Conservation (phyloP, 768 basidiomycete genomes). For the Tephrocybe sp. region DNA sequence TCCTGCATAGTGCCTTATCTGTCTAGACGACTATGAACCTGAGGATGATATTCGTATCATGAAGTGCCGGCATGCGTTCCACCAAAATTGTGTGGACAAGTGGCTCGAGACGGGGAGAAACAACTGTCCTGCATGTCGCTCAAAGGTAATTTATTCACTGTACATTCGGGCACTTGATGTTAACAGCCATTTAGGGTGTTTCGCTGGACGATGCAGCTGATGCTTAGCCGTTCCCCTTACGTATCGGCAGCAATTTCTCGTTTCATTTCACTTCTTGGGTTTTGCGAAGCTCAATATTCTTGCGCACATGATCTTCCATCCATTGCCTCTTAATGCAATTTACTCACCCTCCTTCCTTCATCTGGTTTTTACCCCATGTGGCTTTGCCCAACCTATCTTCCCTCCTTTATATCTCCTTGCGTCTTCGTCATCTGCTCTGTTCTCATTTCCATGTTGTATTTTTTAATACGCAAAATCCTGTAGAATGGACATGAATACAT, state of each 20-base stretch:
- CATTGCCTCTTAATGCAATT: not conserved
- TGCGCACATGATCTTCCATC: not conserved
- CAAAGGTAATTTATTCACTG: slow-evolving; percentile 45
- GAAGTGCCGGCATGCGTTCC: slow-evolving; percentile 87
- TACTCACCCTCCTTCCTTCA: not conserved
- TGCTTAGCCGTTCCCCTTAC: not conserved
- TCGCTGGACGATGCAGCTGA: slow-evolving; percentile 19
- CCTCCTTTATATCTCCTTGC: slow-evolving; percentile 3
- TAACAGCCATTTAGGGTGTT: slow-evolving; percentile 26
- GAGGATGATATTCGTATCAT: slow-evolving; percentile 82
- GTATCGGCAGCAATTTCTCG: not conserved
- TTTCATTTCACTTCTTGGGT: not conserved
- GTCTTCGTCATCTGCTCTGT: not conserved
- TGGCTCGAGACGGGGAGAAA: slow-evolving; percentile 87
- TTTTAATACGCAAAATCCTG: slow-evolving; percentile 8
- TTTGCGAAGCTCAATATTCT: not conserved
- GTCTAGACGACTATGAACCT: slow-evolving; percentile 78
- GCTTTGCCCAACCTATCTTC: not conserved
- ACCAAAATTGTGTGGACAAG: slow-evolving; percentile 81
- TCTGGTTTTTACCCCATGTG: slow-evolving; percentile 4
- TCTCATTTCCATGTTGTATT: slow-evolving; percentile 2
- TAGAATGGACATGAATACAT: not conserved
- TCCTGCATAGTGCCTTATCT: slow-evolving; percentile 71
- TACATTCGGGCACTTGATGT: not conserved
- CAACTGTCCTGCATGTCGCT: slow-evolving; percentile 90